Evolutionary conservation across 2,329 filamentous ascomycete genomes (phyloP), one percentile per base, ranked within the genome.

Genomic region (Fusarium sp.): DNA sequence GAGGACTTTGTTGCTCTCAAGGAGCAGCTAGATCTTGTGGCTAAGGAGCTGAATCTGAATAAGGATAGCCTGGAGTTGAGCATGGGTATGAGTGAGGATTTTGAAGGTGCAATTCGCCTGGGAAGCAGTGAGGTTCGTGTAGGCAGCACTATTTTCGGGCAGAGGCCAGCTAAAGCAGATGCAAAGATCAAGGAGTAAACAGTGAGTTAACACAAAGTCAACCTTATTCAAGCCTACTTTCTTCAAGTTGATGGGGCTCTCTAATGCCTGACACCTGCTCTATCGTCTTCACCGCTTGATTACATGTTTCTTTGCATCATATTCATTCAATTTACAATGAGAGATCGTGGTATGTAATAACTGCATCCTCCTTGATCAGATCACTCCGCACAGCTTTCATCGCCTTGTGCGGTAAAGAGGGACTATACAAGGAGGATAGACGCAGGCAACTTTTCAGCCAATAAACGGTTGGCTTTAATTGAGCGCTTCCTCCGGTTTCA

Each of bases 1-100:
- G 94, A 97, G 81, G 96, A 99, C 82, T 98, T 98, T 79, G 81
- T 90, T 9, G 80, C 84, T 9, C 81, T 99, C 78, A 85, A 84
- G 56, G 87, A 92, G 77, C 91, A 93, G 79, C 86, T 93, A 62
- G 93, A 97, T 80, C 81, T 89, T 19, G 90, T 98, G 5, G 88
- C 86, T 5, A 78, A 83, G 78, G 91, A 84, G 66, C 76, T 85
- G 25, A 79, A 78, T 2, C 60, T 84, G 55, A 80, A 85, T 21
- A 82, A 84, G n/a, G 86, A 87, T 68, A 72, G 65, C n/a, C 80
- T 98, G 76, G 94, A 98, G 85, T 82, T 98, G 82, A 98, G 95
- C 82, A 99, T 99, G 95, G 95, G 95, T 11, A 99, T 99, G 96
- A 98, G 94, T 80, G 91, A 94, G 78, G 96, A 99, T 82, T 99